A percentile compares a stretch with the other conserved stretches of the same genome.
Evolutionary conservation across 2,329 filamentous ascomycete species (phyloP).

Genomic region (Coleophoma eucalyptorum): DNA sequence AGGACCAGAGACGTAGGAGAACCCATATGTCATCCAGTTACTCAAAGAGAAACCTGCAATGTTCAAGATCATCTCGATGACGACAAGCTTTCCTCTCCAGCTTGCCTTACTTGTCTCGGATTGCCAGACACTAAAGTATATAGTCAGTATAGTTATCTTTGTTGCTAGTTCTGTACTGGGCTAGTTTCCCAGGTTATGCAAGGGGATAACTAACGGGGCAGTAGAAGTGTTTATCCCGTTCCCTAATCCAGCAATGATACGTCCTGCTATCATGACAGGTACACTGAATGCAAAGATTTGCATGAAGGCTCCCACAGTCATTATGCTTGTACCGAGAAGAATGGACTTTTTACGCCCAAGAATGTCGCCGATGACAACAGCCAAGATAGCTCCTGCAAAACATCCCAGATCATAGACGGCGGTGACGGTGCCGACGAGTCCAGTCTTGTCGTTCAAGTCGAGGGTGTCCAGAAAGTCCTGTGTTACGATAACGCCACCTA

Average conservation of each 20-base stretch:
- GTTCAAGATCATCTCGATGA: background rate
- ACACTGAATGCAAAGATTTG: background rate
- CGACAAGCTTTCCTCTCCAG: constrained; percentile 1
- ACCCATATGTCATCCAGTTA: constrained; percentile 55
- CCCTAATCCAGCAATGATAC: constrained; percentile 2
- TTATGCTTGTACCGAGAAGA: background rate
- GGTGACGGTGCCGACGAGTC: background rate
- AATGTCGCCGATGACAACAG: background rate
- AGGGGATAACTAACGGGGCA: background rate
- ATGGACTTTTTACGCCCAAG: background rate
- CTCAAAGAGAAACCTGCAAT: constrained; percentile 30
- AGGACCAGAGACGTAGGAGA: constrained; percentile 40
- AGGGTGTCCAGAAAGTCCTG: constrained; percentile 37
- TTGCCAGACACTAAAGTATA: constrained; percentile 1
- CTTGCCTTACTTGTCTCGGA: constrained; percentile 1
- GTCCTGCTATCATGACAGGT: constrained; percentile 2
- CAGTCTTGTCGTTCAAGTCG: constrained; percentile 12
- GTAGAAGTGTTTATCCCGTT: constrained; percentile 1
- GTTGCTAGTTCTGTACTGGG: too few relatives aligned
- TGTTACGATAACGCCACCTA: constrained; percentile 41
- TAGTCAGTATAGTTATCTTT: too few relatives aligned
- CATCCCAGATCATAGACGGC: constrained; percentile 2
- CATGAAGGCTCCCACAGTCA: background rate
- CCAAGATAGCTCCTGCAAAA: constrained; percentile 1
- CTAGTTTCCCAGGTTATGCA: too few relatives aligned